phyloP scores from a whole-genome alignment of 2,329 filamentous ascomycete species.

The Rutstroemia sp. region DNA sequence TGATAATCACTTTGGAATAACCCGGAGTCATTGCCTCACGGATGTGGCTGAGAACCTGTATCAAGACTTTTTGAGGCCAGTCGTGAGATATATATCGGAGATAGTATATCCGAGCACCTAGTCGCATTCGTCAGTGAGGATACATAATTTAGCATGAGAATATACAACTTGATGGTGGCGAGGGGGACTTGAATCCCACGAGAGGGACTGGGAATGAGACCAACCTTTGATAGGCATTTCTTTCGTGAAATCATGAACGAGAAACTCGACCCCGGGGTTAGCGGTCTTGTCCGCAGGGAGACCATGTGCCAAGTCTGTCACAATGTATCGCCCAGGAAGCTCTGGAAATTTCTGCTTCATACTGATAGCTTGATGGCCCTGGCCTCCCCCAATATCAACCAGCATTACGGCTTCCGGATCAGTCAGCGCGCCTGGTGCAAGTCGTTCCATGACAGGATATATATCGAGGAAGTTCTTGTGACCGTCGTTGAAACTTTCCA shows the following conservation, averaged over 20 bases:
- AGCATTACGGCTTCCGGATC: neutral
- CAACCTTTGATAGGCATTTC: constrained; percentile 25
- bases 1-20: constrained; percentile 17
- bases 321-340: constrained; percentile 12
- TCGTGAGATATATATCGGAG: constrained; percentile 30
- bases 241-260: constrained; percentile 30
- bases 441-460: neutral
- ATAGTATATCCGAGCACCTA: constrained; percentile 28
- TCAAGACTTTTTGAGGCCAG: constrained; percentile 18
- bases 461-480: neutral
- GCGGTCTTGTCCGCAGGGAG: constrained; percentile 8
- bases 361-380: constrained; percentile 8
- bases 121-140: too few species aligned
- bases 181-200: neutral
- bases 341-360: constrained; percentile 7
- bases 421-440: neutral
- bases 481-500: neutral
- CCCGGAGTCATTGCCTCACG: constrained; percentile 26
- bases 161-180: neutral
- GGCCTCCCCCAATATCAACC: constrained; percentile 7
- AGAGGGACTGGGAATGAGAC: neutral
- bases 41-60: neutral
- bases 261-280: neutral
- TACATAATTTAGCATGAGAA: neutral
- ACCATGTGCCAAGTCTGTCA: constrained; percentile 14